Percentiles rank a stretch among this genome's conserved stretches.
Evolutionary conservation across 345 rosid genomes (phyloP).

Genomic region (Salix caprea): DNA sequence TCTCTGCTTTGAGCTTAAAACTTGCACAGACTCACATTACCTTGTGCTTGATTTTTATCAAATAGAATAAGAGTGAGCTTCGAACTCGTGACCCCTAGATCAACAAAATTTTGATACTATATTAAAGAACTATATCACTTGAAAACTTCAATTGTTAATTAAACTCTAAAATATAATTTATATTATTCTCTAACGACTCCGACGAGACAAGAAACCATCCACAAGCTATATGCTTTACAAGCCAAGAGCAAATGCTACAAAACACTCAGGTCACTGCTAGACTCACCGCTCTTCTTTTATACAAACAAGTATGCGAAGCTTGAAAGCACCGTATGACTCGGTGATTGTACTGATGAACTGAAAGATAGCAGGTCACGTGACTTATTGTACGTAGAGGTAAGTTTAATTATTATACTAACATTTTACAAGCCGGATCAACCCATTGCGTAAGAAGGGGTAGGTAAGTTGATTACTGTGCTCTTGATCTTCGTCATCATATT

Average conservation of each 20-base stretch:
- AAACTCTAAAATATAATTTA: too few relatives aligned
- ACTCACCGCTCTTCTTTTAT: neutral
- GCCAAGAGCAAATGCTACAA: neutral
- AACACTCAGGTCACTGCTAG: neutral
- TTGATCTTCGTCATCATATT: slow-evolving; percentile 89
- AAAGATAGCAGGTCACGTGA: neutral
- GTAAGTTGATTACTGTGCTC: slow-evolving; percentile 85
- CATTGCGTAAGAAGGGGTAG: slow-evolving; percentile 83
- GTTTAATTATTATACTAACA: neutral
- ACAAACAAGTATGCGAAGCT: neutral
- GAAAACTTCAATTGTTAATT: too few relatives aligned
- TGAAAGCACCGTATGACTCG: neutral
- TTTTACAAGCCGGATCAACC: slow-evolving; percentile 33
- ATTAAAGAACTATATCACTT: too few relatives aligned
- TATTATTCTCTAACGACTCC: too few relatives aligned
- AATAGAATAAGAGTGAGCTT: rapidly evolving
- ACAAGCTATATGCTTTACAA: too few relatives aligned
- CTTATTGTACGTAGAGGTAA: neutral
- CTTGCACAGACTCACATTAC: too few relatives aligned
- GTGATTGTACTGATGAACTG: neutral
- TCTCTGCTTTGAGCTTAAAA: too few relatives aligned
- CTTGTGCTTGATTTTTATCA: too few relatives aligned
- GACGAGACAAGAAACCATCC: too few relatives aligned
- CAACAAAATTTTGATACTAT: too few relatives aligned
- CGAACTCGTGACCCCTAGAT: too few relatives aligned